Percentiles rank a stretch among this genome's conserved stretches.
phyloP scores from a whole-genome alignment of 23 red algal genomes.

The Gracilaria domingensis region DNA sequence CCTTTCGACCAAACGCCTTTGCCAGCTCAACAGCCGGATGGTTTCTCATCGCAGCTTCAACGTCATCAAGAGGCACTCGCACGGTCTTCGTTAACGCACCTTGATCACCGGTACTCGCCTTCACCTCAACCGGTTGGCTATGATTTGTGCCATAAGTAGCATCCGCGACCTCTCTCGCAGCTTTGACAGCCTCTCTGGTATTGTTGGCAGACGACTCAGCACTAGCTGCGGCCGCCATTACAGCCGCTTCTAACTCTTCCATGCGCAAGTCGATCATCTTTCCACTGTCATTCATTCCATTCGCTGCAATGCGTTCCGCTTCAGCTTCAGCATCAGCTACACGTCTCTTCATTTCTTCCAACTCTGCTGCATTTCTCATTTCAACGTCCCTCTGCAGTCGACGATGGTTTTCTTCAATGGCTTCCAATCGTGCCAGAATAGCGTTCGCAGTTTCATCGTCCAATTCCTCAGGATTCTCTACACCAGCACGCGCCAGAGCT shows the following conservation, averaged over 20 bases:
- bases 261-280: slow-evolving; percentile 72
- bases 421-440: slow-evolving; percentile 73
- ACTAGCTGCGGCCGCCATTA: slow-evolving; percentile 73
- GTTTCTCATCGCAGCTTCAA: slow-evolving; percentile 69
- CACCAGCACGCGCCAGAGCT: slow-evolving; percentile 51
- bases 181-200: slow-evolving; percentile 70
- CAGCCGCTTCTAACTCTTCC: slow-evolving; percentile 81
- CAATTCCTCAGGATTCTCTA: slow-evolving; percentile 66
- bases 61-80: slow-evolving; percentile 73
- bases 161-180: slow-evolving; percentile 73
- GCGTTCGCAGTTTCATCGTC: slow-evolving; percentile 79
- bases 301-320: slow-evolving; percentile 55
- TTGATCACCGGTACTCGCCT: slow-evolving; percentile 68
- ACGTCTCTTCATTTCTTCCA: slow-evolving; percentile 72
- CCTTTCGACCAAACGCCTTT: slow-evolving; percentile 75
- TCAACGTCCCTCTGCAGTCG: slow-evolving; percentile 63
- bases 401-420: slow-evolving; percentile 75
- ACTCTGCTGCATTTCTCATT: slow-evolving; percentile 66
- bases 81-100: slow-evolving; percentile 75
- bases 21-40: slow-evolving; percentile 71
- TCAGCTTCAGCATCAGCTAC: slow-evolving; percentile 72
- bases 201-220: slow-evolving; percentile 73
- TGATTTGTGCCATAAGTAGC: slow-evolving; percentile 68
- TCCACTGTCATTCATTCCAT: slow-evolving; percentile 21
- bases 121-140: slow-evolving; percentile 59